Conservation (phyloP, 176 grass and related monocot genomes). For the Musa acuminata region DNA sequence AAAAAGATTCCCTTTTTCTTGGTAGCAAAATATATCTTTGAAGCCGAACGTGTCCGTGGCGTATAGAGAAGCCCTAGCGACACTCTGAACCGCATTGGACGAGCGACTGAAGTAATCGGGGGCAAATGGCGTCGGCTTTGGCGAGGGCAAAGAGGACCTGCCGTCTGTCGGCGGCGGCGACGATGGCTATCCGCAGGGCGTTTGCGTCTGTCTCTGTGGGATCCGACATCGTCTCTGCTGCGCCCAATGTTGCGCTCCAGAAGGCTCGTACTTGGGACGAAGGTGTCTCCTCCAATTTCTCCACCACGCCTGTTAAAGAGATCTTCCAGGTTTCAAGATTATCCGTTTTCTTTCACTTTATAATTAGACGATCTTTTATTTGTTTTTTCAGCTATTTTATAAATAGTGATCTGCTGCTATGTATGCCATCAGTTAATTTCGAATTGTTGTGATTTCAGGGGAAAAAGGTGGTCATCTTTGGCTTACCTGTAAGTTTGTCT, state of each 20-base stretch:
- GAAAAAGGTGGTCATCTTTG: conserved; percentile 96
- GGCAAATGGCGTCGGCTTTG: conserved; percentile 58
- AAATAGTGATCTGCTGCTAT: background rate
- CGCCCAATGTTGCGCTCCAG: conserved; percentile 72
- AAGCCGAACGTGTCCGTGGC: no score
- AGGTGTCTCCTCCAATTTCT: conserved; percentile 77
- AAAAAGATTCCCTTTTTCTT: no score
- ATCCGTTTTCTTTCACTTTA: background rate
- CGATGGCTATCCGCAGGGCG: conserved; percentile 24
- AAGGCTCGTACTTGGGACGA: conserved; percentile 88
- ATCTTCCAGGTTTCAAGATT: conserved; percentile 50
- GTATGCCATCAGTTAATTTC: background rate
- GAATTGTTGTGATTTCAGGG: conserved; percentile 45
- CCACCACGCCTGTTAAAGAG: conserved; percentile 70
- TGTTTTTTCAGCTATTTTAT: background rate
- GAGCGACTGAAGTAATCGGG: background rate
- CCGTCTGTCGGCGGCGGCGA: conserved; percentile 17
- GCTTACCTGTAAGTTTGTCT: conserved; percentile 60
- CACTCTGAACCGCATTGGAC: no score
- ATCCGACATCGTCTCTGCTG: conserved; percentile 56
- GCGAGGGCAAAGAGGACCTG: conserved; percentile 29
- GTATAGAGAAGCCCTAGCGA: no score
- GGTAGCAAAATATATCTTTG: no score
- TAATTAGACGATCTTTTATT: background rate
- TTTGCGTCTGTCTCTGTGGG: conserved; percentile 34